phyloP scores from a whole-genome alignment of 345 rosid genomes.

The Eucalyptus polybractea region DNA sequence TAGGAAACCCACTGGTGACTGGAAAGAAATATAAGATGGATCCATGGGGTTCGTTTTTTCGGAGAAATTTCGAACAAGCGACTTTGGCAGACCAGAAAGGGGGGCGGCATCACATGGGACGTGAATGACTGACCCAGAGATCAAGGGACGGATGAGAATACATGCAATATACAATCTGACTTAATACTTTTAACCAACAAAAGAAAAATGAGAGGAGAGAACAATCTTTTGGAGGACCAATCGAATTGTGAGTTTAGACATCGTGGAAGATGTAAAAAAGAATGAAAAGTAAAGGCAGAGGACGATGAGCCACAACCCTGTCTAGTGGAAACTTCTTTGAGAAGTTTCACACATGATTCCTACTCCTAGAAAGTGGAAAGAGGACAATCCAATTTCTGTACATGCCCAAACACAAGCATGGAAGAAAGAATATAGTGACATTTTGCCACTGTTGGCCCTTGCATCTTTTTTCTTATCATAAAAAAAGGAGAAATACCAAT shows the following conservation, averaged over 20 bases:
- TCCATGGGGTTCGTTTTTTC: background rate
- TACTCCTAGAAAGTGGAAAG: background rate
- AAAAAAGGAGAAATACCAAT: background rate
- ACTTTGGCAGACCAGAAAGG: background rate
- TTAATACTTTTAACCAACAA: background rate
- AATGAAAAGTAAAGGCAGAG: background rate
- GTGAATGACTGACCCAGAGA: background rate
- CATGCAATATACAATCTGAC: background rate
- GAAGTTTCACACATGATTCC: background rate
- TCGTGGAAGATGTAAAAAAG: background rate
- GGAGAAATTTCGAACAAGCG: background rate
- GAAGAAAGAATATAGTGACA: background rate
- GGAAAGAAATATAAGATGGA: background rate
- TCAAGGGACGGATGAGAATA: background rate
- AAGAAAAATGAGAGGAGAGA: background rate
- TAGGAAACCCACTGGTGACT: background rate
- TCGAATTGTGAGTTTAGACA: background rate
- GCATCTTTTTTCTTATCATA: background rate
- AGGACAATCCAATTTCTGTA: background rate
- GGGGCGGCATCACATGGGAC: background rate
- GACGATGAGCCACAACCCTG: background rate
- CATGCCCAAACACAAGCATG: background rate
- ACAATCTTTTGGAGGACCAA: background rate
- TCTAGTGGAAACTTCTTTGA: background rate
- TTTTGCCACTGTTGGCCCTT: background rate